Evolutionary conservation across 2,329 filamentous ascomycete genomes (phyloP), one percentile per base, ranked within the genome.

Genomic region (Leptographium radiaticola): DNA sequence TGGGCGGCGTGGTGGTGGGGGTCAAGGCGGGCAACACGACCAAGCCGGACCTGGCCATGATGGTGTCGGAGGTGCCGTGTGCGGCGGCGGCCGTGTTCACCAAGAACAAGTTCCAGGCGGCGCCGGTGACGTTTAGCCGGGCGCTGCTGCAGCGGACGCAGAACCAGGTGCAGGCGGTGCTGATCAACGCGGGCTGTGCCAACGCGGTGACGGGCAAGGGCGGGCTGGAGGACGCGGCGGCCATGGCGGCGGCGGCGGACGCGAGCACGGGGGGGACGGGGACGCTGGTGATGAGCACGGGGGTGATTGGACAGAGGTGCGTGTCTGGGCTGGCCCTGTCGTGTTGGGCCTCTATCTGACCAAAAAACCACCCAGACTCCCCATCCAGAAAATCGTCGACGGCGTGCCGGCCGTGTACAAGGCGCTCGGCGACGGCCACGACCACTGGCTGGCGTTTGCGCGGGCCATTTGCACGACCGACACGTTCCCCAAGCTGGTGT

Each of bases 251-350:
- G 57, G 82, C 81, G 58, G 87, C 90, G 8, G 89, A 96, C 65
- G 73, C 80, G 77, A 68, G 64, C 55, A 68, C 77, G 3, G 76
- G 75, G 15, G 13, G 8, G 34, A 39, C 33, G 40, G 74, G 74
- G 60, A 93, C 88, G n/a, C 75, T 98, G 49, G 91, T 97, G 57
- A 97, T 98, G 93, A 96, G 89, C 67, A 98, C 93, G 2, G 93
- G 93, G 53, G 93, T 98, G 46, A 98, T 98, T 65, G 93, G 93
- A 10, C 91, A 97, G 70, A 83, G 87, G 83, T 84, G 67, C n/a
- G 38, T 59, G 70, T 59, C 69, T 59, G 59, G 70, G 59, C 70
- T 59, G 38, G 7, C 2, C n/a, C 39, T 18, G 7, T 38, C 12
- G 8, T 33, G 25, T 49, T 53, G 58, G 53, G 54, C 15, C 18